phyloP scores from a whole-genome alignment of 2,329 filamentous ascomycete genomes.

The Fusarium fracticaudum region DNA sequence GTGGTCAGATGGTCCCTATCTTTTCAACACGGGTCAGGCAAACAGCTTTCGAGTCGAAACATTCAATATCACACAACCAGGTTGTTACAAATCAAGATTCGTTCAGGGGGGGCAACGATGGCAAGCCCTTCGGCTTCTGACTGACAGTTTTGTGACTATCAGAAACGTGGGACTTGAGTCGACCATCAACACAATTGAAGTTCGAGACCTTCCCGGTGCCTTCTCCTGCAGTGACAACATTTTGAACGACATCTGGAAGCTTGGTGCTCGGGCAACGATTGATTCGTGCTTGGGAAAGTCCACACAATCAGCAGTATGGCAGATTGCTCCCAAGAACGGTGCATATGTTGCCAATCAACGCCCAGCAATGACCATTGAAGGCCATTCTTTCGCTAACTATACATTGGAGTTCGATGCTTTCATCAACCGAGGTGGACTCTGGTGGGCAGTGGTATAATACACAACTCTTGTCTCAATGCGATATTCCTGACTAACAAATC shows the following conservation, averaged over 20 bases:
- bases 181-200: neutral
- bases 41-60: slow-evolving; percentile 11
- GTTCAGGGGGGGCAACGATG: slow-evolving; percentile 4
- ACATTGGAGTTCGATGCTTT: slow-evolving; percentile 8
- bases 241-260: slow-evolving; percentile 6
- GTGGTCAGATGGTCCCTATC: neutral
- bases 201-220: neutral
- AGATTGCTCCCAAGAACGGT: neutral
- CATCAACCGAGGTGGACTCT: neutral
- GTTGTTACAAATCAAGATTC: neutral
- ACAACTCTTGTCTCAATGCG: neutral
- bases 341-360: neutral
- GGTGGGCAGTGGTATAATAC: neutral
- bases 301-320: neutral
- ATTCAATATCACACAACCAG: slow-evolving; percentile 1
- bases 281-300: neutral
- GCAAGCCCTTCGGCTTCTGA: neutral
- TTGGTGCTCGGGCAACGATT: neutral
- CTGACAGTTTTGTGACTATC: neutral
- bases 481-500: neutral
- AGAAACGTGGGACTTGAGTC: neutral
- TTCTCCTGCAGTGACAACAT: neutral
- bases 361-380: slow-evolving; percentile 1
- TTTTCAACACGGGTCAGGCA: neutral
- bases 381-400: neutral